phyloP scores from a whole-genome alignment of 2,329 filamentous ascomycete species.

The Colletotrichum cuscutae region DNA sequence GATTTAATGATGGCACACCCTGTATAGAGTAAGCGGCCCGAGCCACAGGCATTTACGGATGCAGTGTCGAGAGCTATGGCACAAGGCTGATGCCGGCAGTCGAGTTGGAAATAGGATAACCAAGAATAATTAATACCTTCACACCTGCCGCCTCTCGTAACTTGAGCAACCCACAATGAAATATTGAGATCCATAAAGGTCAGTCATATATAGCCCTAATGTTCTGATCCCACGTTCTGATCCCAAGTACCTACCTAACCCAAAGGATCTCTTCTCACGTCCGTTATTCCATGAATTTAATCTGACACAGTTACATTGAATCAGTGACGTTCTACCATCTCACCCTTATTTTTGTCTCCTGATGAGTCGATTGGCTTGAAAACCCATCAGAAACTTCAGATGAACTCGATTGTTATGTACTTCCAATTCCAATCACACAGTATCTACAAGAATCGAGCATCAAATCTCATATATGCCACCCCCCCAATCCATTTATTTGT shows the following conservation, averaged over 20 bases:
- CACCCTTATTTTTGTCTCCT: too few relatives aligned
- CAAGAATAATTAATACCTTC: neutral
- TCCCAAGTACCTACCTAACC: too few relatives aligned
- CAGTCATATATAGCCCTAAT: too few relatives aligned
- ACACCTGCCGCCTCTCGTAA: too few relatives aligned
- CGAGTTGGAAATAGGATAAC: neutral
- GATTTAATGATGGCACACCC: conserved; percentile 8
- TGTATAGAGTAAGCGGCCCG: conserved; percentile 17
- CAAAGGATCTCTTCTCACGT: too few relatives aligned
- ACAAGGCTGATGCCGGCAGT: neutral
- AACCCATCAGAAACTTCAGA: neutral
- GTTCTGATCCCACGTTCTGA: too few relatives aligned
- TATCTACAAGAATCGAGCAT: neutral
- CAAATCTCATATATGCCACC: neutral
- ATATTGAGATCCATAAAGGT: too few relatives aligned
- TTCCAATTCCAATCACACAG: neutral
- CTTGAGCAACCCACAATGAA: too few relatives aligned
- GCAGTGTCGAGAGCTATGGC: conserved; percentile 12
- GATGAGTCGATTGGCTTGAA: neutral
- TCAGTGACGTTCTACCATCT: neutral
- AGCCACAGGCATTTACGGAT: conserved; percentile 6
- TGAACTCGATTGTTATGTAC: neutral
- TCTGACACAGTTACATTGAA: too few relatives aligned
- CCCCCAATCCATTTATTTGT: neutral
- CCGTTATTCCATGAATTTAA: too few relatives aligned